Evolutionary conservation across 2,329 filamentous ascomycete genomes (phyloP).

Genomic region (Drechslera avenae): DNA sequence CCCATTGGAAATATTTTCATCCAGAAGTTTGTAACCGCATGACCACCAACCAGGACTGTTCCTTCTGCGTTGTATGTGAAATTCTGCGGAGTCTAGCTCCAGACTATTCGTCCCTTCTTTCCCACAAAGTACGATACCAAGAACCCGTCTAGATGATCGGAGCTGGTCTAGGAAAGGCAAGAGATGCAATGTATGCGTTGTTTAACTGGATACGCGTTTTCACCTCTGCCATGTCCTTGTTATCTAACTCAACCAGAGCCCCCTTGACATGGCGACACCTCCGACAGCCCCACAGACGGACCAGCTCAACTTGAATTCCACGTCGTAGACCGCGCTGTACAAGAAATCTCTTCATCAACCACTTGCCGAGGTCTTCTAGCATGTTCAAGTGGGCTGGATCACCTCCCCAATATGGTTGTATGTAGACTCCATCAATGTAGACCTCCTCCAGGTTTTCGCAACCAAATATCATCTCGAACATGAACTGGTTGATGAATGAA

Average conservation of each 20-base stretch:
- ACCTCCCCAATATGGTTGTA: background rate
- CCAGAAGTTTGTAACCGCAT: too few relatives aligned
- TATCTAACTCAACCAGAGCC: background rate
- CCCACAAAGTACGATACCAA: too few relatives aligned
- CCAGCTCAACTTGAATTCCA: constrained; percentile 2
- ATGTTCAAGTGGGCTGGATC: background rate
- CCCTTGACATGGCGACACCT: background rate
- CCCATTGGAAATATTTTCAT: too few relatives aligned
- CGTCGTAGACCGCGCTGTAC: background rate
- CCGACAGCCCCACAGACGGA: constrained; percentile 5
- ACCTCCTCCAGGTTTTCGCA: background rate
- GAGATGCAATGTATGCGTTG: background rate
- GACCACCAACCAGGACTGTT: too few relatives aligned
- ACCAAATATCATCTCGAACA: background rate
- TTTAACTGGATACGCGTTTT: background rate
- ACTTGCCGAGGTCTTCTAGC: constrained; percentile 5
- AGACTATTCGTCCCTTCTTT: too few relatives aligned
- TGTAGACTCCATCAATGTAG: constrained; percentile 8
- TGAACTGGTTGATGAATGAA: too few relatives aligned
- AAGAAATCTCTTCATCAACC: constrained; percentile 10
- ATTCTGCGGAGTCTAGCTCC: too few relatives aligned
- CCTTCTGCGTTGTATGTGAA: too few relatives aligned
- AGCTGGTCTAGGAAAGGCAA: background rate
- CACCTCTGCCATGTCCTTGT: too few relatives aligned
- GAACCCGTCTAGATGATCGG: background rate